A percentile compares a stretch with the other conserved stretches of the same genome.
Evolutionary conservation across 495 filamentous ascomycete genomes (phyloP).

Genomic region (Penicillium antarcticum): DNA sequence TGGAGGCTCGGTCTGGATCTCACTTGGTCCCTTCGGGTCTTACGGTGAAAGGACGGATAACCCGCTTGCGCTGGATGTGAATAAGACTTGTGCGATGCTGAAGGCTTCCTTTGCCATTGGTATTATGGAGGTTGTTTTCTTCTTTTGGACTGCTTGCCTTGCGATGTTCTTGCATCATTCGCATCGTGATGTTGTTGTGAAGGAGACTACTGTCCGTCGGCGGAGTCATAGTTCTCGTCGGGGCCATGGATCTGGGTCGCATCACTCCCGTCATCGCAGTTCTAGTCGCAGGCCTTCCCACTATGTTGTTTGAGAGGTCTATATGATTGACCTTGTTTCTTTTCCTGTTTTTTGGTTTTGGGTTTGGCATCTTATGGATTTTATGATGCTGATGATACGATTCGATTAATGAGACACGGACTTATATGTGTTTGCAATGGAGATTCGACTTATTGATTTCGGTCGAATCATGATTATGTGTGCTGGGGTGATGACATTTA

Average conservation of each 20-base stretch:
- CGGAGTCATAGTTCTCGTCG: slow-evolving; percentile 41
- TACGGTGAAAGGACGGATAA: slow-evolving; percentile 37
- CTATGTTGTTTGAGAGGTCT: slow-evolving; percentile 34
- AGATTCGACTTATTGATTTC: neutral
- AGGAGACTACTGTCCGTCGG: slow-evolving; percentile 40
- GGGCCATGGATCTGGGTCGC: slow-evolving; percentile 26
- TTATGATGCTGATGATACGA: slow-evolving; percentile 1
- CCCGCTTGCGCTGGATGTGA: slow-evolving; percentile 42
- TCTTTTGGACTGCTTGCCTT: slow-evolving; percentile 66
- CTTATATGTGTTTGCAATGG: neutral
- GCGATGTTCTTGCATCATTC: slow-evolving; percentile 55
- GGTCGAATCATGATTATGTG: neutral
- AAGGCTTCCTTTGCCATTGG: slow-evolving; percentile 83
- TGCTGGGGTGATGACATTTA: neutral
- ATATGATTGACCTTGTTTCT: slow-evolving; percentile 2
- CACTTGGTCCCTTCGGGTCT: slow-evolving; percentile 58
- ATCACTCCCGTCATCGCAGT: slow-evolving; percentile 31
- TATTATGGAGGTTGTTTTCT: slow-evolving; percentile 85
- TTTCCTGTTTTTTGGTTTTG: neutral
- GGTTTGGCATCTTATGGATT: neutral
- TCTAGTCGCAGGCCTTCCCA: slow-evolving; percentile 31
- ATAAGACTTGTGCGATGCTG: slow-evolving; percentile 84
- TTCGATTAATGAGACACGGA: slow-evolving; percentile 4
- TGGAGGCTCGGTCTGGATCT: slow-evolving; percentile 47
- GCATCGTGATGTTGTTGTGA: slow-evolving; percentile 32